Evolutionary conservation across 2,329 filamentous ascomycete genomes (phyloP).

Genomic region (Colletotrichum sp.): DNA sequence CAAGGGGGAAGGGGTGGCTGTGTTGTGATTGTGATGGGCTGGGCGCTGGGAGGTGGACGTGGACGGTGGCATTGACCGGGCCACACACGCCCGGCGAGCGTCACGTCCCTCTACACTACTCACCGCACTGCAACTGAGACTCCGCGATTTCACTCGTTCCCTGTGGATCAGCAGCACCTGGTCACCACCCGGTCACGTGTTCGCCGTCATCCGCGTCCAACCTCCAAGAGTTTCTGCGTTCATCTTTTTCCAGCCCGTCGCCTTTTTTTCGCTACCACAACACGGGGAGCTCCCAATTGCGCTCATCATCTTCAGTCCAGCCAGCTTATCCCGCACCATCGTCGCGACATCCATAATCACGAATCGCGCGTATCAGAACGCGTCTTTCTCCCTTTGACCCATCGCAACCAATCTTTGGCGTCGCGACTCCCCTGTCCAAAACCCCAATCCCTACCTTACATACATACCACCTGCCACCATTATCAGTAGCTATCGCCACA

Average conservation of each 20-base stretch:
- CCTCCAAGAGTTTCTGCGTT: constrained; percentile 23
- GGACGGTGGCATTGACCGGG: constrained; percentile 3
- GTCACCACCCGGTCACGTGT: constrained; percentile 12
- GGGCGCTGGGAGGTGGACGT: not conserved
- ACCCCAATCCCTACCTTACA: constrained; percentile 1
- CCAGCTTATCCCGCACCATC: constrained; percentile 19
- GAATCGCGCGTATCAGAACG: constrained; percentile 31
- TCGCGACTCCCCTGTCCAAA: constrained; percentile 14
- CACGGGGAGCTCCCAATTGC: constrained; percentile 36
- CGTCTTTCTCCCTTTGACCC: constrained; percentile 23
- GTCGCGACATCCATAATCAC: constrained; percentile 12
- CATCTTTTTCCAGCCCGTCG: constrained; percentile 20
- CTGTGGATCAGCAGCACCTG: constrained; percentile 15
- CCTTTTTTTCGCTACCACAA: constrained; percentile 28
- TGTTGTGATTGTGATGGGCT: not conserved
- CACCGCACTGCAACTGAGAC: constrained; percentile 15
- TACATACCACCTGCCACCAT: not conserved
- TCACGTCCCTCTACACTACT: not conserved
- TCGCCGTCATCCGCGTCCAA: constrained; percentile 20
- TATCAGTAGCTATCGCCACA: constrained; percentile 12
- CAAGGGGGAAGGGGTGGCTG: constrained; percentile 1
- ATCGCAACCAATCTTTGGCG: constrained; percentile 16
- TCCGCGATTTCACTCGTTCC: constrained; percentile 19
- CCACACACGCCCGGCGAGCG: constrained; percentile 2
- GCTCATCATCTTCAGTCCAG: constrained; percentile 33